phyloP scores from a whole-genome alignment of 2,329 filamentous ascomycete species.

The Aspergillus flavus region DNA sequence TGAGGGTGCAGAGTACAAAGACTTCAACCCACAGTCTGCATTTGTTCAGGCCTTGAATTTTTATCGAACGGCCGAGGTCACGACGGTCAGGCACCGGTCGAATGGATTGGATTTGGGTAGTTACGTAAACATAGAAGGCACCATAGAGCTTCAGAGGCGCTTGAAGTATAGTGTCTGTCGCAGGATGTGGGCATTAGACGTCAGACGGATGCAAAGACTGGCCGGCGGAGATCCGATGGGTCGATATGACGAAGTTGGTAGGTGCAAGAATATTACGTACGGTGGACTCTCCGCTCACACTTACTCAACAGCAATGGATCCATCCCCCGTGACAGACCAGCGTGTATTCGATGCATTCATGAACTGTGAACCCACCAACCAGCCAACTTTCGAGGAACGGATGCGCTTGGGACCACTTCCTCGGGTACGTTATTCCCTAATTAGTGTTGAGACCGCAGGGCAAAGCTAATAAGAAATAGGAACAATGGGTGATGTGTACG shows the following conservation, averaged over 20 bases:
- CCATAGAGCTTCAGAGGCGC: slow-evolving; percentile 43
- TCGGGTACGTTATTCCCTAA: slow-evolving; percentile 29
- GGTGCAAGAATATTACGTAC: slow-evolving; percentile 15
- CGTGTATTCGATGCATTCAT: slow-evolving; percentile 44
- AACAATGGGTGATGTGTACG: slow-evolving; percentile 38
- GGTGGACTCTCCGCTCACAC: not conserved
- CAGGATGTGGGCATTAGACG: slow-evolving; percentile 47
- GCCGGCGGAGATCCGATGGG: slow-evolving; percentile 39
- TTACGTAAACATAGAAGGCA: slow-evolving; percentile 48
- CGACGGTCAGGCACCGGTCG: slow-evolving; percentile 39
- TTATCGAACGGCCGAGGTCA: slow-evolving; percentile 42
- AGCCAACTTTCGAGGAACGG: slow-evolving; percentile 40
- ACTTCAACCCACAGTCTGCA: slow-evolving; percentile 45
- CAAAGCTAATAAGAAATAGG: slow-evolving; percentile 32
- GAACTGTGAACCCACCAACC: slow-evolving; percentile 41
- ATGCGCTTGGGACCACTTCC: slow-evolving; percentile 43
- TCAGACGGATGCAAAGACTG: slow-evolving; percentile 43
- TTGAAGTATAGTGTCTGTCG: slow-evolving; percentile 45
- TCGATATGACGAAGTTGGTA: slow-evolving; percentile 42
- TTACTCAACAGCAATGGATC: slow-evolving; percentile 32
- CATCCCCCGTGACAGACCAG: slow-evolving; percentile 34
- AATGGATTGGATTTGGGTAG: slow-evolving; percentile 45
- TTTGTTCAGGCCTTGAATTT: slow-evolving; percentile 45
- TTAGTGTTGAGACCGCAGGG: not conserved
- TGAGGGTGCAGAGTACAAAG: slow-evolving; percentile 43